A percentile compares a stretch with the other conserved stretches of the same genome.
These are phyloP conservation scores for Tolypocladium tropicale DNA, from an alignment of 2,329 filamentous ascomycete species.

Conservation along the genomic window DNA sequence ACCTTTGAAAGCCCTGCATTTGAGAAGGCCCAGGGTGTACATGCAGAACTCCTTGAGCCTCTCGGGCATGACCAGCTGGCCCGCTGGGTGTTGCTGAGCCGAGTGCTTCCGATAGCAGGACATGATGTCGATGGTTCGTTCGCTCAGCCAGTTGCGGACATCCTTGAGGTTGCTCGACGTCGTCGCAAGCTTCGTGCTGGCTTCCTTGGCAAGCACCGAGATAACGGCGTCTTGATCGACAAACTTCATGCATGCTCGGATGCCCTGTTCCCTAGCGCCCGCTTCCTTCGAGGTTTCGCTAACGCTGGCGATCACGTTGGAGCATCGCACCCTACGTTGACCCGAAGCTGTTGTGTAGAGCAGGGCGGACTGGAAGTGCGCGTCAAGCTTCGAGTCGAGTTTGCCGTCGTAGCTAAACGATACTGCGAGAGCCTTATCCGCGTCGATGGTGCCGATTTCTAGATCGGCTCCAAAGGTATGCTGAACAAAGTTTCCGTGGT, in stretches of 20 bases:
- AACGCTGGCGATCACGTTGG: constrained; percentile 86
- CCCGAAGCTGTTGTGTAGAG: constrained; percentile 89
- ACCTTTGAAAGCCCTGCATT: constrained; percentile 87
- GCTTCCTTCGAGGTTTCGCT: constrained; percentile 50
- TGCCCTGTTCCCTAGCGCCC: constrained; percentile 36
- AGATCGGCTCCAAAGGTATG: constrained; percentile 92
- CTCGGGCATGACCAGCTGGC: constrained; percentile 90
- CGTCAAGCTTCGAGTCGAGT: constrained; percentile 90
- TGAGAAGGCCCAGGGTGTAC: constrained; percentile 85
- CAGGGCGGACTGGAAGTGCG: constrained; percentile 91
- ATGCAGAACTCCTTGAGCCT: constrained; percentile 94
- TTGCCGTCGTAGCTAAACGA: constrained; percentile 95
- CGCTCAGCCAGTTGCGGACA: constrained; percentile 69
- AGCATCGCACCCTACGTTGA: constrained; percentile 82
- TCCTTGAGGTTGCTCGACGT: constrained; percentile 71
- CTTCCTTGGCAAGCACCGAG: constrained; percentile 83
- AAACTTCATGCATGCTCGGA: constrained; percentile 79
- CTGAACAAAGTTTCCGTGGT: constrained; percentile 93
- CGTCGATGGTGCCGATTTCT: constrained; percentile 84
- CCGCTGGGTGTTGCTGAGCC: constrained; percentile 73
- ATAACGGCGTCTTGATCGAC: constrained; percentile 94
- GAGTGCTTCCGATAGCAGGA: constrained; percentile 90
- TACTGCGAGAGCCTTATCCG: constrained; percentile 86
- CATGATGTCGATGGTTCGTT: constrained; percentile 88
- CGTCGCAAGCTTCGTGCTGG: constrained; percentile 68